Evolutionary conservation across 371 early-diverging fungal genomes (phyloP).

Genomic region (Mortierella sp.): DNA sequence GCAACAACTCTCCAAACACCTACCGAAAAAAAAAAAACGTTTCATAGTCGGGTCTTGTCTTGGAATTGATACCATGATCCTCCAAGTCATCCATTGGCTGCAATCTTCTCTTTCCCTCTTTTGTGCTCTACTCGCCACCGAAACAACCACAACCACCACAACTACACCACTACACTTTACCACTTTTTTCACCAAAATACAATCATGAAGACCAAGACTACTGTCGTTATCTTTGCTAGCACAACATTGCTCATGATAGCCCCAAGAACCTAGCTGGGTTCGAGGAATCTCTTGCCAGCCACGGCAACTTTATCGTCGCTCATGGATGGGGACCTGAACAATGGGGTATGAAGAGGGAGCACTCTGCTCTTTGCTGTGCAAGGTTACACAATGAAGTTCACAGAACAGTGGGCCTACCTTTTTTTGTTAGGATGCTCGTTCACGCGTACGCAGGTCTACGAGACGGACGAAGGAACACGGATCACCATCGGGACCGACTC

Average conservation of each 20-base stretch:
- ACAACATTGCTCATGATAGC: neutral
- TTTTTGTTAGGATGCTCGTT: constrained; percentile 34
- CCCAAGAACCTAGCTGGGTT: neutral
- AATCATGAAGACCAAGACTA: neutral
- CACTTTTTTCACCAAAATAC: neutral
- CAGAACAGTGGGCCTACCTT: no score
- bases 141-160: neutral
- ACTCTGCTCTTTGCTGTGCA: neutral
- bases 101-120: no score
- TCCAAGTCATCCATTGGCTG: no score
- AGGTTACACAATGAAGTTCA: no score
- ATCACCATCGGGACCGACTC: constrained; percentile 50
- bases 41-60: no score
- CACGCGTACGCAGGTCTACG: constrained; percentile 40
- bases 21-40: no score
- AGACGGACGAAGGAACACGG: constrained; percentile 8
- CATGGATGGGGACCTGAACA: constrained; percentile 37
- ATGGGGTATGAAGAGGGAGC: constrained; percentile 34
- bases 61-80: no score
- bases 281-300: constrained; percentile 22
- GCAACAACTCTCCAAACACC: no score
- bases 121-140: no score
- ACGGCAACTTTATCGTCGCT: constrained; percentile 42
- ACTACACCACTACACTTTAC: neutral
- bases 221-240: neutral